Evolutionary conservation across 495 filamentous ascomycete genomes (phyloP), one percentile per base, ranked within the genome.

Genomic region (Diplogelasinospora grovesii): DNA sequence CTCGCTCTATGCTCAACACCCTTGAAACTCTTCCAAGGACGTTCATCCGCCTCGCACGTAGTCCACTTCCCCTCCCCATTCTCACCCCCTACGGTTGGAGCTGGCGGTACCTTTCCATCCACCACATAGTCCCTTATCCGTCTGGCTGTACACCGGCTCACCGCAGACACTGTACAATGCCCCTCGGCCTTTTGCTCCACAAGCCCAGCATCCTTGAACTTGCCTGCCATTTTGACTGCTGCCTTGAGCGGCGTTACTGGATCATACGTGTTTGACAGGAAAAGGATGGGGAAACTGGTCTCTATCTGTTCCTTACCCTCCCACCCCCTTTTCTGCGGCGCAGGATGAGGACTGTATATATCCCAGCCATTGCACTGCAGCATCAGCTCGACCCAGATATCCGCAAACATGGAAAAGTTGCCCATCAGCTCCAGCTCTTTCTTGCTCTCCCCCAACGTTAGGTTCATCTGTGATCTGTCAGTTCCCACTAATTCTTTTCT

Each of bases 251-350:
- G 70, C 0, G 76, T 80, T 22, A 82, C 78, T 0, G 79, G 81
- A 36, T 85, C 79, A 10, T 70, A 57, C 0, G 63, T 68, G 50
- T 75, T 82, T 35, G 68, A 71, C 2, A 83, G 55, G 39, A 85
- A 74, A 9, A 85, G 59, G 23, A 85, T 48, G 1, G 79, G 79
- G 45, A 75, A 70, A 0, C 69, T 61, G 3, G 76, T 80, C 11
- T 68, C 50, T 43, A 71, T 66, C 11, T 58, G 50, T 8, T 8
- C 22, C 3, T 24, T 36, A 8, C 15, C 10, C 3, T 16, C 2
- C 16, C 9, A 0, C 15, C 9, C 14, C 19, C 15, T 13, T 2
- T 11, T 13, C 13, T 10, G 8, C 9, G 19, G 11, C 11, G 19
- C 10, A 18, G 22, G 24, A 4, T 25, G n/a, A 5, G 36, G 18